Conservation (phyloP, 2,329 filamentous ascomycete genomes). For the Hymenoscyphus fraxineus region DNA sequence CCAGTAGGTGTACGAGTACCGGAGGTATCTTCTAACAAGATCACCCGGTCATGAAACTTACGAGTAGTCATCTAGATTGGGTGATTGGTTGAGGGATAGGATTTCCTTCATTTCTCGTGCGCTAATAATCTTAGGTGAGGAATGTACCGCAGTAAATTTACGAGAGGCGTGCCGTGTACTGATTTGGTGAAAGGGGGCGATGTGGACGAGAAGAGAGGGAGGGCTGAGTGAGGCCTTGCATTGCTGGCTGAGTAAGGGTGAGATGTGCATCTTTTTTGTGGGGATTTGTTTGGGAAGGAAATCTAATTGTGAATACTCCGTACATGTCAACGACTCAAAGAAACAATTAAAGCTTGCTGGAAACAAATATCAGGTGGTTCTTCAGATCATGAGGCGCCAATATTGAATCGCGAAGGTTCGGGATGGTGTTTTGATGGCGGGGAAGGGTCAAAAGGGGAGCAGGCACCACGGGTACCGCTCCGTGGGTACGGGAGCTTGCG, state of each 20-base stretch:
- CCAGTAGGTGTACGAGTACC: too few relatives aligned
- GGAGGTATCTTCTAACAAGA: neutral
- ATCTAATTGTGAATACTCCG: neutral
- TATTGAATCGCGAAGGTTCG: neutral
- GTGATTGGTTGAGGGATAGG: neutral
- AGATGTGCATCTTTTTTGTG: neutral
- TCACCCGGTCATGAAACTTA: neutral
- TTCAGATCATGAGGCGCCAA: neutral
- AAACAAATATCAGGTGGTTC: neutral
- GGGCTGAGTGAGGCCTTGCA: neutral
- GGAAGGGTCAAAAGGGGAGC: neutral
- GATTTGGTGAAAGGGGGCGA: neutral
- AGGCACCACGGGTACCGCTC: neutral
- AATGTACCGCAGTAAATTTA: constrained; percentile 1
- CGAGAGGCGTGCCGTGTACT: neutral
- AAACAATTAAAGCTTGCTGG: neutral
- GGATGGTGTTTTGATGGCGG: neutral
- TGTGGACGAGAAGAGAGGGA: neutral
- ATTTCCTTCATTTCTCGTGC: neutral
- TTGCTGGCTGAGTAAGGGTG: neutral
- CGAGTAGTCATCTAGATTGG: neutral
- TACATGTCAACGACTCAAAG: neutral
- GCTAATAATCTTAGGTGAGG: constrained; percentile 8
- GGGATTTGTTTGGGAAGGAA: neutral
- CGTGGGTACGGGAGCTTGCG: neutral